Percentiles rank a stretch among this genome's conserved stretches.
These are phyloP conservation scores for Emmonsiellopsis sp. DNA, from an alignment of 2,329 filamentous ascomycete species.

Conservation along the genomic window DNA sequence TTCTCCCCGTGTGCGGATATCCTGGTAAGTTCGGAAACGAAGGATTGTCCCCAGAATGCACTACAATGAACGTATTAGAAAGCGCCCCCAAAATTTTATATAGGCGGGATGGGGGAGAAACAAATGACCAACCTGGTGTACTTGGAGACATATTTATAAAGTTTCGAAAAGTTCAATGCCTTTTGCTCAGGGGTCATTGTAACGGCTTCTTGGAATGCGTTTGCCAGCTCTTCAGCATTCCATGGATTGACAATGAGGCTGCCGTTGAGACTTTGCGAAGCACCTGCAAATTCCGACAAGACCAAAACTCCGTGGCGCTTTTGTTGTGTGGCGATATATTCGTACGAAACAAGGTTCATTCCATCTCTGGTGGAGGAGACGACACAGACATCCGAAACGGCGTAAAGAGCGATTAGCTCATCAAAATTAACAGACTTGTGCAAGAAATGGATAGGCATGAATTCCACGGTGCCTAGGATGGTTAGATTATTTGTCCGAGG, in stretches of 20 bases:
- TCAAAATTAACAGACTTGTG: slow-evolving; percentile 94
- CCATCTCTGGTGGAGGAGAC: slow-evolving; percentile 94
- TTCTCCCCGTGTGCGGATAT: slow-evolving; percentile 45
- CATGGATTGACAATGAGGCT: slow-evolving; percentile 94
- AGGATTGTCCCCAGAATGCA: slow-evolving; percentile 92
- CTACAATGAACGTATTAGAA: slow-evolving; percentile 29
- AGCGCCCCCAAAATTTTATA: too few relatives aligned
- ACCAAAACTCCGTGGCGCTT: slow-evolving; percentile 89
- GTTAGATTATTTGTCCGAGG: background rate
- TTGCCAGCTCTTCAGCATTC: slow-evolving; percentile 93
- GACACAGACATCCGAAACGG: slow-evolving; percentile 82
- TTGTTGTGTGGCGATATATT: slow-evolving; percentile 91
- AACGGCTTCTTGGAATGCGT: slow-evolving; percentile 90
- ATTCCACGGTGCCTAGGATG: slow-evolving; percentile 69
- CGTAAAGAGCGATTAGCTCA: slow-evolving; percentile 87
- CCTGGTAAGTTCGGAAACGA: slow-evolving; percentile 69
- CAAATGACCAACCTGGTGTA: slow-evolving; percentile 62
- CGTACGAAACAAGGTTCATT: slow-evolving; percentile 97
- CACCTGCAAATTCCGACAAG: slow-evolving; percentile 91
- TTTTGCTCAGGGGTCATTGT: slow-evolving; percentile 90
- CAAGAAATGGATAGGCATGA: slow-evolving; percentile 98
- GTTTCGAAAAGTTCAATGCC: slow-evolving; percentile 76
- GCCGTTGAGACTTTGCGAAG: slow-evolving; percentile 87
- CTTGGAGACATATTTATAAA: slow-evolving; percentile 92
- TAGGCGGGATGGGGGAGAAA: background rate